phyloP scores from a whole-genome alignment of 352 stramenopile genomes.

The Saprolegnia parasitica region DNA sequence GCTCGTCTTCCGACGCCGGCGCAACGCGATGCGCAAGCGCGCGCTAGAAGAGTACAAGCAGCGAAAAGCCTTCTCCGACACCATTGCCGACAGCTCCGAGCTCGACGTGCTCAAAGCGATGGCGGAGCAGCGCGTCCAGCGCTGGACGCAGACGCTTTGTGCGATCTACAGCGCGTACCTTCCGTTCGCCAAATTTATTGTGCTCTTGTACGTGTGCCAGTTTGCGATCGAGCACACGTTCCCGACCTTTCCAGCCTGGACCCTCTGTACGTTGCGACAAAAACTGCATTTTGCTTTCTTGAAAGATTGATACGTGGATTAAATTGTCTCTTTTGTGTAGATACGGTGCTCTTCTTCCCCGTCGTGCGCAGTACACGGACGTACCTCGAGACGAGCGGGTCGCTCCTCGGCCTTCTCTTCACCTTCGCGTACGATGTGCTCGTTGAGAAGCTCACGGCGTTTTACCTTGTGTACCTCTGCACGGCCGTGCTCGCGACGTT shows the following conservation, averaged over 20 bases:
- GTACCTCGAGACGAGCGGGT: conserved; percentile 7
- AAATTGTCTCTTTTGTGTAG: neutral
- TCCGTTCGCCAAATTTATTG: conserved; percentile 3
- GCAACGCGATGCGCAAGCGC: conserved; percentile 7
- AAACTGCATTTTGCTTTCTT: too few relatives aligned
- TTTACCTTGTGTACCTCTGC: conserved; percentile 17
- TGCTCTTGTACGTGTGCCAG: conserved; percentile 1
- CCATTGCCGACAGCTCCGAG: neutral
- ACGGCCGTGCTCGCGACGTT: neutral
- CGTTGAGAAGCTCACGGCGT: conserved; percentile 10
- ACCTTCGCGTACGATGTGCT: conserved; percentile 13
- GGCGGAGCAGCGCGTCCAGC: conserved; percentile 1
- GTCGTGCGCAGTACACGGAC: neutral
- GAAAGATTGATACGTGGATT: neutral
- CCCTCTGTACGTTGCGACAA: conserved; percentile 3
- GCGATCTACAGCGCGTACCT: conserved; percentile 4
- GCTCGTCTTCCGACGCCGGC: conserved; percentile 17
- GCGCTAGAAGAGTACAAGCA: conserved; percentile 14
- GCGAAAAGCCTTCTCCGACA: neutral
- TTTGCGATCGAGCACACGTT: neutral
- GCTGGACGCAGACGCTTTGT: neutral
- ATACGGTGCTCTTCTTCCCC: conserved; percentile 8
- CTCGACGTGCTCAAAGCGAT: neutral
- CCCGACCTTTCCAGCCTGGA: conserved; percentile 7
- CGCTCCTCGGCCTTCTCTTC: neutral